A percentile compares a stretch with the other conserved stretches of the same genome.
phyloP scores from a whole-genome alignment of 768 basidiomycete species.

The Naganishia vaughanmartiniae region DNA sequence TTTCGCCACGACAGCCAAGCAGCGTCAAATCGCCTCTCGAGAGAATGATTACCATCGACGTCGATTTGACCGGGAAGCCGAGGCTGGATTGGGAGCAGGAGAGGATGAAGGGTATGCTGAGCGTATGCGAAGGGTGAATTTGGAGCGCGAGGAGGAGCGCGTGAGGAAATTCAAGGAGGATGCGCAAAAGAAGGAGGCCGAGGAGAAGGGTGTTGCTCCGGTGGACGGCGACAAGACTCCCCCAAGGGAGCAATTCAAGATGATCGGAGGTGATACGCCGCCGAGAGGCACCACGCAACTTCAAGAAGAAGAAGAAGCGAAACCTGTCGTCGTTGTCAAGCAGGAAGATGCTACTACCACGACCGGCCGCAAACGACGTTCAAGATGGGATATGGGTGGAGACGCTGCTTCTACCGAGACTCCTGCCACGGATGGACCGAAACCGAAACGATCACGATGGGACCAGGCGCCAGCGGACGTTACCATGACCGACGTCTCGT shows the following conservation, averaged over 20 bases:
- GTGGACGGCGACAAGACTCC: constrained; percentile 72
- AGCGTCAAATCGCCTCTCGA: constrained; percentile 86
- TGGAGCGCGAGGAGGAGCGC: constrained; percentile 89
- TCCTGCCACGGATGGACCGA: constrained; percentile 58
- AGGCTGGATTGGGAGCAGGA: constrained; percentile 58
- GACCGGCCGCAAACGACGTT: constrained; percentile 71
- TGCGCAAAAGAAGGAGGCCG: constrained; percentile 72
- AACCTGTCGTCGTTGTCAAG: constrained; percentile 49
- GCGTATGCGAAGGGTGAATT: constrained; percentile 81
- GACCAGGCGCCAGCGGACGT: constrained; percentile 68
- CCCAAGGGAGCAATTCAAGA: constrained; percentile 55
- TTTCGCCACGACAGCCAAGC: constrained; percentile 79
- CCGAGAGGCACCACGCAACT: constrained; percentile 33
- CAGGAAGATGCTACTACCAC: constrained; percentile 59
- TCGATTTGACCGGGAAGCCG: constrained; percentile 74
- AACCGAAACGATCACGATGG: constrained; percentile 85
- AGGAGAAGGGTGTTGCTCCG: constrained; percentile 59
- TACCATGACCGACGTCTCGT: constrained; percentile 31
- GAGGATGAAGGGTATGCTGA: constrained; percentile 88
- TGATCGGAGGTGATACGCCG: constrained; percentile 55
- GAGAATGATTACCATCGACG: constrained; percentile 94
- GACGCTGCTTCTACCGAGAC: constrained; percentile 57
- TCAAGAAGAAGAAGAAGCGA: constrained; percentile 38
- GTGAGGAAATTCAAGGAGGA: constrained; percentile 83
- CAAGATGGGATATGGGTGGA: constrained; percentile 79